These are phyloP conservation scores for Russula emetica DNA, from an alignment of 768 basidiomycete species.

Conservation along the genomic window DNA sequence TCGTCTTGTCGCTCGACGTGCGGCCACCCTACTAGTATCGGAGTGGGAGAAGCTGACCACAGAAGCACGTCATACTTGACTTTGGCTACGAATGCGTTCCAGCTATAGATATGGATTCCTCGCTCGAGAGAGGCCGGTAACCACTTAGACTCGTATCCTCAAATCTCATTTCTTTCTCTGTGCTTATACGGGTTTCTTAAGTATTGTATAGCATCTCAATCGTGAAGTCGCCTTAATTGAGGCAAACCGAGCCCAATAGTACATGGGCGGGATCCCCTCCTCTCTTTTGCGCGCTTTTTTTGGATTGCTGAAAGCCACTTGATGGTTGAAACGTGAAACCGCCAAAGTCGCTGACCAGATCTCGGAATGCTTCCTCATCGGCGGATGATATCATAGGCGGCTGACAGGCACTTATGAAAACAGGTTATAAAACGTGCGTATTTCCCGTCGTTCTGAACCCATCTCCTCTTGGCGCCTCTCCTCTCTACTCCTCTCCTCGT, in stretches of 20 bases:
- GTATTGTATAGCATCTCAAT: conserved; percentile 7
- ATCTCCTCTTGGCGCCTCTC: not conserved
- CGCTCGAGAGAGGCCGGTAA: not conserved
- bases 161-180: not conserved
- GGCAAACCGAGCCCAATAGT: not conserved
- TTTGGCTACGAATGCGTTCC: not conserved
- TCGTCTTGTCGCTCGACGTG: conserved; percentile 84
- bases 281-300: not conserved
- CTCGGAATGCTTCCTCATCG: too few relatives aligned
- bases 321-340: not conserved
- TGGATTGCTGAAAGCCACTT: too few relatives aligned
- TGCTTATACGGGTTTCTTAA: conserved; percentile 1
- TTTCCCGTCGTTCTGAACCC: not conserved
- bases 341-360: too few relatives aligned
- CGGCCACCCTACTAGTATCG: conserved; percentile 31
- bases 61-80: conserved; percentile 13
- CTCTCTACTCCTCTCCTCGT: not conserved
- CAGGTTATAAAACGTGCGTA: conserved; percentile 1
- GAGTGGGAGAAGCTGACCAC: conserved; percentile 23
- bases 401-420: not conserved
- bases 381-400: too few relatives aligned
- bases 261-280: not conserved
- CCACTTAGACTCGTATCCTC: conserved; percentile 1
- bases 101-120: not conserved
- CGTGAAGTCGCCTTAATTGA: not conserved